A percentile compares a stretch with the other conserved stretches of the same genome.
phyloP scores from a whole-genome alignment of 768 basidiomycete species.

The Cantharellus cinnabarinus region DNA sequence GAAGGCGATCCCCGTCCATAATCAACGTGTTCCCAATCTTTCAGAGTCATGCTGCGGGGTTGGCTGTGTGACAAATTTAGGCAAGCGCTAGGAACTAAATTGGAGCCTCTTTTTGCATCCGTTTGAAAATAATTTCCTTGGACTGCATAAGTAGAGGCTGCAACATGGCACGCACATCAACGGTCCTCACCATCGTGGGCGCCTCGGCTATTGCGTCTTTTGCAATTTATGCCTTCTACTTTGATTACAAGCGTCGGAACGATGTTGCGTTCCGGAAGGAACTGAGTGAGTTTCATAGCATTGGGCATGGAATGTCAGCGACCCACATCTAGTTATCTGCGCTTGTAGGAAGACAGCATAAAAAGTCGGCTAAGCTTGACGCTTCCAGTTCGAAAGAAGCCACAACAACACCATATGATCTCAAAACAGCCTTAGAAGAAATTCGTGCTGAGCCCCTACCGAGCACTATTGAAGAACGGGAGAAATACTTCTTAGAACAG shows the following conservation, averaged over 20 bases:
- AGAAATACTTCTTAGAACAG: constrained; percentile 80
- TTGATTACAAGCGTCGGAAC: constrained; percentile 85
- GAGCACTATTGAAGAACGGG: constrained; percentile 49
- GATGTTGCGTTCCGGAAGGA: constrained; percentile 73
- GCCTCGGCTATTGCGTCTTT: constrained; percentile 30
- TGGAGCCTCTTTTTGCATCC: not conserved
- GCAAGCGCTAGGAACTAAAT: not conserved
- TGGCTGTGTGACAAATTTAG: not conserved
- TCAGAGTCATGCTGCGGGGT: not conserved
- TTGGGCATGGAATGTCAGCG: not conserved
- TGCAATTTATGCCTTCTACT: constrained; percentile 75
- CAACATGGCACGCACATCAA: constrained; percentile 12
- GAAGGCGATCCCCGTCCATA: no score
- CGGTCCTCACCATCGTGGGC: constrained; percentile 21
- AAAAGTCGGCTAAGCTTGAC: constrained; percentile 33
- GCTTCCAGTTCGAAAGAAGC: constrained; percentile 13
- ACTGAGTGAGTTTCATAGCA: constrained; percentile 38
- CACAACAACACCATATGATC: constrained; percentile 27
- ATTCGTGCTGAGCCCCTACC: constrained; percentile 54
- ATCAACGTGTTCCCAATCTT: not conserved
- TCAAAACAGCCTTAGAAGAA: constrained; percentile 42
- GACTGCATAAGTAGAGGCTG: no score
- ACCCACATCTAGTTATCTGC: not conserved
- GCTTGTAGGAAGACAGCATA: constrained; percentile 59
- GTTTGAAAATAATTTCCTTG: no score